phyloP scores from a whole-genome alignment of 2,329 filamentous ascomycete species.

The Raffaelea arxii region DNA sequence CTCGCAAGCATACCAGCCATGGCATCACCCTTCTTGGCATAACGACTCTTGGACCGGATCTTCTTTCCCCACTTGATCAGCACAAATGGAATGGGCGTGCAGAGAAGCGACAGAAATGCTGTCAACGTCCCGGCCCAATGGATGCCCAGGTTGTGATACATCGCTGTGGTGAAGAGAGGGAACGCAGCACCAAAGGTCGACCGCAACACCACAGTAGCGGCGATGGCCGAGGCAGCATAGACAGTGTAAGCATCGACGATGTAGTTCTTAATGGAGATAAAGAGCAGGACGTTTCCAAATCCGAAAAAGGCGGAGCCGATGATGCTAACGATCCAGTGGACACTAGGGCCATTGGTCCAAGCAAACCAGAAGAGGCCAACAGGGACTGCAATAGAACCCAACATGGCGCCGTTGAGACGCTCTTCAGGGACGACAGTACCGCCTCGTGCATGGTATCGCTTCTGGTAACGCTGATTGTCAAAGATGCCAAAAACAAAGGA shows the following conservation, averaged over 20 bases:
- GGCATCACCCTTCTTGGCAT: not conserved
- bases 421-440: conserved; percentile 28
- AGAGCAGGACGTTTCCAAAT: conserved; percentile 28
- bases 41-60: conserved; percentile 21
- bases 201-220: conserved; percentile 51
- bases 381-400: conserved; percentile 40
- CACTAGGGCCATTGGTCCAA: conserved; percentile 47
- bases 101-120: conserved; percentile 29
- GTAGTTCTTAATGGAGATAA: conserved; percentile 45
- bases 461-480: conserved; percentile 5
- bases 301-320: conserved; percentile 26
- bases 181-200: conserved; percentile 48
- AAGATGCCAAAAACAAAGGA: conserved; percentile 27
- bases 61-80: conserved; percentile 41
- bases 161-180: conserved; percentile 46
- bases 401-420: conserved; percentile 50
- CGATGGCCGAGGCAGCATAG: conserved; percentile 52
- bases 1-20: not conserved
- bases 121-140: conserved; percentile 47
- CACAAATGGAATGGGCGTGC: conserved; percentile 46
- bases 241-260: conserved; percentile 42
- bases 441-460: not conserved
- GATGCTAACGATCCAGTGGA: conserved; percentile 48
- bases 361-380: conserved; percentile 56
- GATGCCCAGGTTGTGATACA: conserved; percentile 51